These are phyloP conservation scores for Verruconis gallopava DNA, from an alignment of 2,329 filamentous ascomycete genomes.

Conservation along the genomic window DNA sequence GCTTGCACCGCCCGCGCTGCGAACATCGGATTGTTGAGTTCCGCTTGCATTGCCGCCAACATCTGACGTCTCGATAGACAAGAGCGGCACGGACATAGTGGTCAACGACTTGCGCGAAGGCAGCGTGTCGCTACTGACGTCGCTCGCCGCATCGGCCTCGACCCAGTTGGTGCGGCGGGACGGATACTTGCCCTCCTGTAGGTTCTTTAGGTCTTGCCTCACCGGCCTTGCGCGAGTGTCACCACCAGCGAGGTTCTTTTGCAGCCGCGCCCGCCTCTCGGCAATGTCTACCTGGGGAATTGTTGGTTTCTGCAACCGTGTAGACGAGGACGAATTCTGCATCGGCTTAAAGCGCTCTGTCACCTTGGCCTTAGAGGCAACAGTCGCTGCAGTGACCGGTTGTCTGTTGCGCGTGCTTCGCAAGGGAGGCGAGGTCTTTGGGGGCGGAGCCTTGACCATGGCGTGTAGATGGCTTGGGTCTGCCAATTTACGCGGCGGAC, in stretches of 20 bases:
- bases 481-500: conserved; percentile 1
- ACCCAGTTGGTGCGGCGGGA: neutral
- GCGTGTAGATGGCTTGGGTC: conserved; percentile 5
- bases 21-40: neutral
- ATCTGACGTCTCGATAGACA: conserved; percentile 1
- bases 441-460: conserved; percentile 11
- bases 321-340: neutral
- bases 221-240: neutral
- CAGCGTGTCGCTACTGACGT: neutral
- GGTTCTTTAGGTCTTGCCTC: conserved; percentile 1
- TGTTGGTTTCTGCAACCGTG: conserved; percentile 5
- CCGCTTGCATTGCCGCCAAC: neutral
- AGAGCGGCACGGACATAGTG: neutral
- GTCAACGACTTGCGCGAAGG: neutral
- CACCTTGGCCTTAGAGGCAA: conserved; percentile 12
- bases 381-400: conserved; percentile 13
- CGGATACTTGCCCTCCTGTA: neutral
- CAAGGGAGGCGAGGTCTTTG: conserved; percentile 14
- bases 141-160: neutral
- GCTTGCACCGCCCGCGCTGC: neutral
- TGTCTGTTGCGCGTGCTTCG: conserved; percentile 14
- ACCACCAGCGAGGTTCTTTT: conserved; percentile 6
- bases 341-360: conserved; percentile 6
- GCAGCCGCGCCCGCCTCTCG: conserved; percentile 4
- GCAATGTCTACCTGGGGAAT: conserved; percentile 9